phyloP scores from a whole-genome alignment of 139 green algal species.

The Parachlorella kessleri region DNA sequence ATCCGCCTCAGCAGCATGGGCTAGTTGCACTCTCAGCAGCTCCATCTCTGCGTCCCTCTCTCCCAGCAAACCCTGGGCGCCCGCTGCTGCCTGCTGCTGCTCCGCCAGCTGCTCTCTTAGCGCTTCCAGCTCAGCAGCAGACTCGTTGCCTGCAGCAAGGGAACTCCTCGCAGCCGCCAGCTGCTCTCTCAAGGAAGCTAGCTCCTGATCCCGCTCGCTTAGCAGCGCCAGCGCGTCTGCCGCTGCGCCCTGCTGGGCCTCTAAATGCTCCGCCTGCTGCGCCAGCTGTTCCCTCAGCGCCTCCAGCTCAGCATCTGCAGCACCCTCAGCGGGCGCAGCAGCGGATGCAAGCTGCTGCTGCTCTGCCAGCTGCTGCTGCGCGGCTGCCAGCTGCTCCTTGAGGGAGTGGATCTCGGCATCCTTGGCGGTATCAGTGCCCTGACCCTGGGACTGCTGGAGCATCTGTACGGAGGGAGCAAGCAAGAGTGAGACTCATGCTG shows the following conservation, averaged over 20 bases:
- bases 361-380: background rate
- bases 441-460: background rate
- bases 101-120: background rate
- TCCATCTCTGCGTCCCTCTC: background rate
- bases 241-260: too few species aligned
- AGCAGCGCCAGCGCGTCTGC: too few species aligned
- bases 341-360: conserved; percentile 1
- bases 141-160: background rate
- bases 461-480: background rate
- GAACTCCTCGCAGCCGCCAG: background rate
- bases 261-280: too few species aligned
- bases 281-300: too few species aligned
- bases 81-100: background rate
- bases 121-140: background rate
- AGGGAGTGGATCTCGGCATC: background rate
- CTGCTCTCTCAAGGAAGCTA: background rate
- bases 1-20: background rate
- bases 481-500: too few species aligned
- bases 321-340: background rate
- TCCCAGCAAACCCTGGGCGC: background rate
- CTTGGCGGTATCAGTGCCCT: background rate
- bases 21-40: background rate
- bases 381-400: background rate
- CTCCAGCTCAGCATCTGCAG: background rate
- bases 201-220: background rate